Evolutionary conservation across 495 filamentous ascomycete species (phyloP).

Genomic region (Aspergillus cavernicola): DNA sequence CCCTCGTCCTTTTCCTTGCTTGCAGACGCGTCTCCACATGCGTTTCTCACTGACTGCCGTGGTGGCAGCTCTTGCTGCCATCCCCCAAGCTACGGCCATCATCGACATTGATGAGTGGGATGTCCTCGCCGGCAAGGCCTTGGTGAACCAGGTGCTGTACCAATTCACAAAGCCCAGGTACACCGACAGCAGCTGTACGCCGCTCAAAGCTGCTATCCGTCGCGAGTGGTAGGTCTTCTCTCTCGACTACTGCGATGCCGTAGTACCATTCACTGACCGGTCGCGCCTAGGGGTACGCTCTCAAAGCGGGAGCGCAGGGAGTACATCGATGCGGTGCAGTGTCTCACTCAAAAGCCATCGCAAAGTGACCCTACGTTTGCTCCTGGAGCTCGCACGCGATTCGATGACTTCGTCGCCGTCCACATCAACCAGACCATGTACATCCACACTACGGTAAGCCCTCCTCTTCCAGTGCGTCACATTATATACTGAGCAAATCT

Average conservation of each 20-base stretch:
- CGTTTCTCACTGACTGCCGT: conserved; percentile 10
- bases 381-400: conserved; percentile 50
- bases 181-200: conserved; percentile 16
- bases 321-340: conserved; percentile 60
- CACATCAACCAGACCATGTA: conserved; percentile 57
- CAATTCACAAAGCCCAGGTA: conserved; percentile 1
- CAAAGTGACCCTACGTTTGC: conserved; percentile 33
- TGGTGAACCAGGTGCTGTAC: conserved; percentile 13
- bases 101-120: conserved; percentile 9
- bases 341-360: conserved; percentile 47
- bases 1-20: neutral
- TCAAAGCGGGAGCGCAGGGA: conserved; percentile 40
- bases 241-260: neutral
- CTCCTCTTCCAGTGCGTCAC: neutral
- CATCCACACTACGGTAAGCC: conserved; percentile 53
- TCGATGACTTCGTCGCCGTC: conserved; percentile 61
- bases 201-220: conserved; percentile 27
- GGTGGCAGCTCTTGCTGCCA: conserved; percentile 10
- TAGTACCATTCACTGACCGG: neutral
- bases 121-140: conserved; percentile 10
- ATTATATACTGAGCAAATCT: neutral
- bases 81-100: conserved; percentile 6
- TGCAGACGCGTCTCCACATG: conserved; percentile 1
- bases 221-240: conserved; percentile 28
- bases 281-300: conserved; percentile 45